A percentile compares a stretch with the other conserved stretches of the same genome.
phyloP scores from a whole-genome alignment of 495 filamentous ascomycete genomes.

The Penicillium soppii region DNA sequence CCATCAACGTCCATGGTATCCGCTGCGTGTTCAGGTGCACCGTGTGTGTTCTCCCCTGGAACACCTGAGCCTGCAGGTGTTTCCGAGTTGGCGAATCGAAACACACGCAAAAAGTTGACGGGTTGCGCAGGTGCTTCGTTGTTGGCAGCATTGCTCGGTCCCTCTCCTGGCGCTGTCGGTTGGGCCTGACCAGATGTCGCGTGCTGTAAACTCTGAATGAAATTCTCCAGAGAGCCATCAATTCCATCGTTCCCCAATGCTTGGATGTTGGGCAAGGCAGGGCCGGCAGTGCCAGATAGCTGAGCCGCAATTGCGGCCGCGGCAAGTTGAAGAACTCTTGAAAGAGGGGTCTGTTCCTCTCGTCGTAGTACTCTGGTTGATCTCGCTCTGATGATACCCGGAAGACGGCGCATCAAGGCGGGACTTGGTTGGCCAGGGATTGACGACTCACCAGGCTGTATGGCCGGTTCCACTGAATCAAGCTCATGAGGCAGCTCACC shows the following conservation, averaged over 20 bases:
- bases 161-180: constrained; percentile 31
- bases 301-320: constrained; percentile 62
- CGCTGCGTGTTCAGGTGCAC: constrained; percentile 14
- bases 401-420: constrained; percentile 36
- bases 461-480: constrained; percentile 41
- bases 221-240: constrained; percentile 56
- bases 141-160: constrained; percentile 22
- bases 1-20: constrained; percentile 43
- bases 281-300: constrained; percentile 54
- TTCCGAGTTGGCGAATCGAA: constrained; percentile 57
- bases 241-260: constrained; percentile 56
- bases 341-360: constrained; percentile 58
- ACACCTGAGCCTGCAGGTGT: constrained; percentile 17
- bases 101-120: constrained; percentile 60
- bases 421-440: constrained; percentile 27
- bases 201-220: constrained; percentile 57
- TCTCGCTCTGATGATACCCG: constrained; percentile 45
- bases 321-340: constrained; percentile 57
- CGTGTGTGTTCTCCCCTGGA: constrained; percentile 18
- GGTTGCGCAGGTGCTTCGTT: constrained; percentile 44
- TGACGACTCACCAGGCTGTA: constrained; percentile 24
- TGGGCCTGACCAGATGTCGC: constrained; percentile 47
- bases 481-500: constrained; percentile 41
- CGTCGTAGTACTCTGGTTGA: constrained; percentile 50
- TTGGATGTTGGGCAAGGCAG: constrained; percentile 57